Evolutionary conservation across 208 protist species (phyloP).

Genomic region (Leishmania major): DNA sequence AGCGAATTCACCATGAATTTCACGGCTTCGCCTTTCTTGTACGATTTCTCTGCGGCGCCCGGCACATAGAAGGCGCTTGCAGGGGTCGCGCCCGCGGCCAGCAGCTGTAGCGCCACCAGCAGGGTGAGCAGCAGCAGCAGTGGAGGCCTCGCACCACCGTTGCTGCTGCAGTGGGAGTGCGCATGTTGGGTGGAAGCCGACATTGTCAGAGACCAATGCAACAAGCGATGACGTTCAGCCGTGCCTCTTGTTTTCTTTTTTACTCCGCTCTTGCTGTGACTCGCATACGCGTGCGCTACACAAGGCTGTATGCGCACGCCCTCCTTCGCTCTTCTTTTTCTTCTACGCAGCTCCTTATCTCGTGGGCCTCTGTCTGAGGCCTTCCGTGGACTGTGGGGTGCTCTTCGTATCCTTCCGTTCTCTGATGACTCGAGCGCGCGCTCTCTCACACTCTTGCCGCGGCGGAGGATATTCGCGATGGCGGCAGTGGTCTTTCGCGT

Average conservation of each 20-base stretch:
- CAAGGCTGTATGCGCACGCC: not conserved
- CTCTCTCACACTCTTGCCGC: not conserved
- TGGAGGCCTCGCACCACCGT: not conserved
- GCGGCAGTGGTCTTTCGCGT: not conserved
- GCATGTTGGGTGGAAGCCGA: not conserved
- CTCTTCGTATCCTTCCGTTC: not conserved
- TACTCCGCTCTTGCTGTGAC: not conserved
- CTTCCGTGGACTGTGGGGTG: not conserved
- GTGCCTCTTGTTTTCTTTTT: not conserved
- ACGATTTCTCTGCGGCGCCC: constrained; percentile 50
- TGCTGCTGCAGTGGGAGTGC: not conserved
- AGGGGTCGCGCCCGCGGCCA: not conserved
- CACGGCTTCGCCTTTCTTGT: constrained; percentile 48
- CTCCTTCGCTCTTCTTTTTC: not conserved
- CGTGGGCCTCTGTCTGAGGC: not conserved
- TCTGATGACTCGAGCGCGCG: not conserved
- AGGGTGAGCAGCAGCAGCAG: not conserved
- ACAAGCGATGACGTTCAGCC: not conserved
- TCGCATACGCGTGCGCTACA: not conserved
- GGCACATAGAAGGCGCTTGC: constrained; percentile 64
- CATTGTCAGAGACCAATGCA: not conserved
- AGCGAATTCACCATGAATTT: constrained; percentile 70
- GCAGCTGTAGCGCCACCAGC: constrained; percentile 8
- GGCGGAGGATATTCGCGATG: not conserved
- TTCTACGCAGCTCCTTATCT: not conserved